phyloP scores from a whole-genome alignment of 441 rosid genomes.

The Raphanus hybrid region DNA sequence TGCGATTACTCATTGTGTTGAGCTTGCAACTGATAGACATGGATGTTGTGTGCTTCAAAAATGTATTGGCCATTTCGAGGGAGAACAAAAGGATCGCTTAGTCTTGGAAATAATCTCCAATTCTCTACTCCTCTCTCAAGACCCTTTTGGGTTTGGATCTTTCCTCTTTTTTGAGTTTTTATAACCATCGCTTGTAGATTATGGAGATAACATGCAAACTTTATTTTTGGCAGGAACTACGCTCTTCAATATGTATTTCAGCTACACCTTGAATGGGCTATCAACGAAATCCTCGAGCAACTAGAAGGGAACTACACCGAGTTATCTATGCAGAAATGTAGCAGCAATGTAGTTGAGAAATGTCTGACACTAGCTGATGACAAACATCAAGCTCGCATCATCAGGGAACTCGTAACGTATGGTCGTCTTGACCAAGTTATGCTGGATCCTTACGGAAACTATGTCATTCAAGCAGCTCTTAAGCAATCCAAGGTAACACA shows the following conservation, averaged over 20 bases:
- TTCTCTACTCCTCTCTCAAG: slow-evolving; percentile 78
- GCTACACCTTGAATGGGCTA: slow-evolving; percentile 74
- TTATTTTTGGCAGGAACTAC: slow-evolving; percentile 62
- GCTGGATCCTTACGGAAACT: slow-evolving; percentile 90
- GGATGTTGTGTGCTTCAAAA: slow-evolving; percentile 92
- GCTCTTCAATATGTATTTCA: slow-evolving; percentile 81
- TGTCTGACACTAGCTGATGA: slow-evolving; percentile 70
- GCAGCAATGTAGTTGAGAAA: slow-evolving; percentile 91
- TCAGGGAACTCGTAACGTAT: slow-evolving; percentile 62
- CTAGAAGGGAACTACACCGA: slow-evolving; percentile 72
- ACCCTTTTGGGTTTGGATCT: slow-evolving; percentile 65
- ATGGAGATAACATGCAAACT: slow-evolving; percentile 10
- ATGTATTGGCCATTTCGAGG: slow-evolving; percentile 66
- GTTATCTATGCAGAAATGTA: slow-evolving; percentile 84
- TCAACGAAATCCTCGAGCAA: slow-evolving; percentile 57
- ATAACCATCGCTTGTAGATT: neutral
- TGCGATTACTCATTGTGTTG: slow-evolving; percentile 66
- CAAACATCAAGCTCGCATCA: slow-evolving; percentile 51
- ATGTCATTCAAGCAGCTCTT: slow-evolving; percentile 86
- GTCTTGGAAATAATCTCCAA: slow-evolving; percentile 66
- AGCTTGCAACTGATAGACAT: slow-evolving; percentile 81
- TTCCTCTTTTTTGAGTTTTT: neutral
- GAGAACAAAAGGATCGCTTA: slow-evolving; percentile 56
- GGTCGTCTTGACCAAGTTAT: slow-evolving; percentile 71
- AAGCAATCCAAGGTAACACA: slow-evolving; percentile 62